Evolutionary conservation across 2,329 filamentous ascomycete species (phyloP).

Genomic region (Xylariaceae sp.): DNA sequence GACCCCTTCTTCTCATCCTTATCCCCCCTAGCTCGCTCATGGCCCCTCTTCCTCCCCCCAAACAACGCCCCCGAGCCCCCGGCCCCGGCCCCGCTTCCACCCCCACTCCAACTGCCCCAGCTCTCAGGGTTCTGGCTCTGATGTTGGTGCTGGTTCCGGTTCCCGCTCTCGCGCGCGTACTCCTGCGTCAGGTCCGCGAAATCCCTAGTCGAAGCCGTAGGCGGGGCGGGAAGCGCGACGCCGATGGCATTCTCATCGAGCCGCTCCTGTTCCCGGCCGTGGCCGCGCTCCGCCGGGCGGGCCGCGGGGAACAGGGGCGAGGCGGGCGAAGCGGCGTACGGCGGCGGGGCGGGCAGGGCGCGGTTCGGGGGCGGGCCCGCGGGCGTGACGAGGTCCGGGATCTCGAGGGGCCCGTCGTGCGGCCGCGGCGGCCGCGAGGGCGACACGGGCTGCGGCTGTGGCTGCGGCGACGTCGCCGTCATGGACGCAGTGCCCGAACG

Average conservation of each 20-base stretch:
- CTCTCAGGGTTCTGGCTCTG: constrained; percentile 27
- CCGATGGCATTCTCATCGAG: background rate
- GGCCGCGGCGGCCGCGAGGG: constrained; percentile 41
- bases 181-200: constrained; percentile 38
- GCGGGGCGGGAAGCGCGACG: constrained; percentile 8
- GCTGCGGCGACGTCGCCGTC: constrained; percentile 17
- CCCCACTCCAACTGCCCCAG: constrained; percentile 40
- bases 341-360: constrained; percentile 43
- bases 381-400: constrained; percentile 39
- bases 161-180: constrained; percentile 31
- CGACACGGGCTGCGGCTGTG: constrained; percentile 34
- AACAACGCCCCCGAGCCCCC: constrained; percentile 25
- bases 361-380: constrained; percentile 49
- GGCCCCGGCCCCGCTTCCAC: constrained; percentile 34
- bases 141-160: background rate
- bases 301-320: constrained; percentile 25
- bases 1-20: constrained; percentile 16
- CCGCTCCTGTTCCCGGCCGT: background rate
- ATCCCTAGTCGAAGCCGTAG: constrained; percentile 31
- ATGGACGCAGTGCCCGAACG: constrained; percentile 17
- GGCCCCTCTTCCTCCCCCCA: constrained; percentile 18
- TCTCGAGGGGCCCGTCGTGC: constrained; percentile 41
- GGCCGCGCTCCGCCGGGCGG: too few relatives aligned
- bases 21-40: constrained; percentile 1
- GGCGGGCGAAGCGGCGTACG: constrained; percentile 27